A percentile compares a stretch with the other conserved stretches of the same genome.
phyloP scores from a whole-genome alignment of 1,284 basidiomycete genomes.

The Sporisorium graminicola region DNA sequence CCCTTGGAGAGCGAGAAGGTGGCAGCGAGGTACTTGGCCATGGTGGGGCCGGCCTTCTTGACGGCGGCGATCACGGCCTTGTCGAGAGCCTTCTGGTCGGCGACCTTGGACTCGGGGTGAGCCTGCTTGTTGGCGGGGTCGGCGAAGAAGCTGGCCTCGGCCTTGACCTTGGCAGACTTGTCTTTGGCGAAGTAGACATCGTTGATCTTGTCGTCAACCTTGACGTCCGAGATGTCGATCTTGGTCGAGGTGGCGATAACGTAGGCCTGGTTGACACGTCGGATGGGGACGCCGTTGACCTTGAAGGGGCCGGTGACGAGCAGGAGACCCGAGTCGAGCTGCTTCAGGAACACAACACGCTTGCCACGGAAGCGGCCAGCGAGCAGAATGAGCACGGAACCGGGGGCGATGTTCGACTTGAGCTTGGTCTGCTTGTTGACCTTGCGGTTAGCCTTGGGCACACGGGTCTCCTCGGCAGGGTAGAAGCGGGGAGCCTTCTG shows the following conservation, averaged over 20 bases:
- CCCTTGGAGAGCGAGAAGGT: slow-evolving; percentile 96
- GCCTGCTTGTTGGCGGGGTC: slow-evolving; percentile 93
- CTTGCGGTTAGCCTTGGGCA: slow-evolving; percentile 93
- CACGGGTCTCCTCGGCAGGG: slow-evolving; percentile 91
- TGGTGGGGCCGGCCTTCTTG: slow-evolving; percentile 87
- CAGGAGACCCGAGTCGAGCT: slow-evolving; percentile 90
- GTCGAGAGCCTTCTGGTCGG: slow-evolving; percentile 93
- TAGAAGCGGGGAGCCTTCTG: slow-evolving; percentile 93
- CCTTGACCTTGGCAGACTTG: slow-evolving; percentile 81
- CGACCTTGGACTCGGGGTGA: slow-evolving; percentile 87
- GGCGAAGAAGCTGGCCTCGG: slow-evolving; percentile 95
- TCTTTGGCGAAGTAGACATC: slow-evolving; percentile 85
- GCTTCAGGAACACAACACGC: slow-evolving; percentile 98
- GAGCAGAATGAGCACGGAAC: slow-evolving; percentile 94
- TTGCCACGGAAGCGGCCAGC: slow-evolving; percentile 98
- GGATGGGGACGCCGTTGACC: slow-evolving; percentile 97
- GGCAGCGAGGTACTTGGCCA: slow-evolving; percentile 93
- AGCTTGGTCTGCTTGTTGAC: slow-evolving; percentile 78
- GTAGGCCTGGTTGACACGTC: slow-evolving; percentile 98
- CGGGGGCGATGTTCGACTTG: slow-evolving; percentile 90
- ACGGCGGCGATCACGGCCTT: slow-evolving; percentile 84
- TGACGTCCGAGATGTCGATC: slow-evolving; percentile 83
- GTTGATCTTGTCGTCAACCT: slow-evolving; percentile 82
- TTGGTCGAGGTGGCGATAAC: slow-evolving; percentile 98
- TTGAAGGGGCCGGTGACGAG: slow-evolving; percentile 98